A percentile compares a stretch with the other conserved stretches of the same genome.
Evolutionary conservation across 768 basidiomycete genomes (phyloP).

Genomic region (Kwoniella sp.): DNA sequence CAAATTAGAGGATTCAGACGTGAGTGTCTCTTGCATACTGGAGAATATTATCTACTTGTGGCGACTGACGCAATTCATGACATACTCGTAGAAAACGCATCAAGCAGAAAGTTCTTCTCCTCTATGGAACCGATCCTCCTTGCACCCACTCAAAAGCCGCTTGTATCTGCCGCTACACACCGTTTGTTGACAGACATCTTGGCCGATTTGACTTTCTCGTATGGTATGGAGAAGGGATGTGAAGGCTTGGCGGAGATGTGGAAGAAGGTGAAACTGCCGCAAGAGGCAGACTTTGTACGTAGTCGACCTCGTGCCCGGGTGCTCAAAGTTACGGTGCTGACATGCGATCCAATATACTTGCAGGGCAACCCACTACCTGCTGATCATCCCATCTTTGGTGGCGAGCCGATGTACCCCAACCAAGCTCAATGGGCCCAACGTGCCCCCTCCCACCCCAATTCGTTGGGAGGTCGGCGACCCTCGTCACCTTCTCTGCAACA

Average conservation of each 20-base stretch:
- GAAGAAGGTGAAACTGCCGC: constrained; percentile 74
- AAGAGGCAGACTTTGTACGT: constrained; percentile 77
- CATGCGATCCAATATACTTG: neutral
- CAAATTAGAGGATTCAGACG: constrained; percentile 67
- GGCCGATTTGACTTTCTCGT: constrained; percentile 75
- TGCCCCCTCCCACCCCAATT: constrained; percentile 13
- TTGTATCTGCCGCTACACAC: constrained; percentile 35
- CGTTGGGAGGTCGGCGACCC: constrained; percentile 18
- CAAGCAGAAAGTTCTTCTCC: constrained; percentile 41
- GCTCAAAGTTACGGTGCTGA: neutral
- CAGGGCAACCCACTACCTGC: constrained; percentile 50
- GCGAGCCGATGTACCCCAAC: constrained; percentile 67
- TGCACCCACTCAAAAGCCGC: constrained; percentile 34
- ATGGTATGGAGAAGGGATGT: constrained; percentile 56
- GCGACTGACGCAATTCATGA: too few species aligned
- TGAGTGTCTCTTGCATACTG: constrained; percentile 30
- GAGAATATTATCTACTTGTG: too few species aligned
- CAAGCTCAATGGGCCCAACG: constrained; percentile 58
- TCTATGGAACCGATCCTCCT: constrained; percentile 36
- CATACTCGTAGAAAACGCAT: constrained; percentile 28
- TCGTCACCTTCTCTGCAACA: constrained; percentile 30
- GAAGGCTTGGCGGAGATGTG: constrained; percentile 73
- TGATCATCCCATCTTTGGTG: constrained; percentile 44
- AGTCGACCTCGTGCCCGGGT: too few species aligned
- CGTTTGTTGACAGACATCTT: constrained; percentile 70